Evolutionary conservation across 2,329 filamentous ascomycete species (phyloP), one percentile per base, ranked within the genome.

Genomic region (Botrytis galanthina): DNA sequence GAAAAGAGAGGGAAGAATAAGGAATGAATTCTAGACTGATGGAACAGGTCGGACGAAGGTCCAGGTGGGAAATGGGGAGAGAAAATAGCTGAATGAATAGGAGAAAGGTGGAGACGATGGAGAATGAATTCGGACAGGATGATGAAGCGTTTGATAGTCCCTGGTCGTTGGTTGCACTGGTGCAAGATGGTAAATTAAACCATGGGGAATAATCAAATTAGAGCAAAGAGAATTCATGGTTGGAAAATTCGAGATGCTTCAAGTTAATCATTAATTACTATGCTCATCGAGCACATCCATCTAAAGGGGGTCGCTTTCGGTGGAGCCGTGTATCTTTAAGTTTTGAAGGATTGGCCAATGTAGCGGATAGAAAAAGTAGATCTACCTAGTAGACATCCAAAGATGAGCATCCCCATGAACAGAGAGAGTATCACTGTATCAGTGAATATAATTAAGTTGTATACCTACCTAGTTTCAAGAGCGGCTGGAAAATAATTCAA

Each of bases 81-180:
- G 46, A 54, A 68, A 68, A 29, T 29, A 68, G 26, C 12, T 51
- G 18, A 68, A 26, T 66, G 51, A 69, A 69, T 66, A 69, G 66
- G 66, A 69, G 66, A 69, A 68, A 57, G 48, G 66, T 57, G 66
- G 66, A 68, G 66, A 68, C 46, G 26, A 57, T 32, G 35, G 37
- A 54, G 66, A 57, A 26, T 68, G 66, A 68, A 42, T 68, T 54
- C 20, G 46, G 35, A 39, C 16, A 57, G 48, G 35, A 42, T 68
- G 66, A 68, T 48, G 66, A 68, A 68, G 66, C 66, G 48, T 57
- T 57, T 57, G 48, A 68, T 68, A 22, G 48, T 63, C 61, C 61
- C 61, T 63, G 22, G 61, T 42, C 39, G 32, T 9, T 46, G 39
- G n/a, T 57, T n/a, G 51, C 51, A 57, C 51, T 57, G 51, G 51